Base-by-base conservation (phyloP, 225 moss, liverwort and hornwort genomes). In the Sphagnum contortum region DNA sequence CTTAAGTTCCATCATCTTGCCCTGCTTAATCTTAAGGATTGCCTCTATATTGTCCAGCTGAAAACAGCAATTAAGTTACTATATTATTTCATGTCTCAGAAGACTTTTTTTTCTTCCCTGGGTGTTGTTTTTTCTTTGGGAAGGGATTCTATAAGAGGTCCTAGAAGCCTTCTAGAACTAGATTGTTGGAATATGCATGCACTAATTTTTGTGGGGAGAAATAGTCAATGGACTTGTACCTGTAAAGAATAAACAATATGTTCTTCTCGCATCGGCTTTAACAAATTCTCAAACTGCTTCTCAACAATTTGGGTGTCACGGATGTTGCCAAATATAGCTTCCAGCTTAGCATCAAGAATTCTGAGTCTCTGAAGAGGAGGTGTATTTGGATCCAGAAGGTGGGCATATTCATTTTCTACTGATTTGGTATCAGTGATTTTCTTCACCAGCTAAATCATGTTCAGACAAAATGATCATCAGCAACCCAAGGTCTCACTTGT, bases 181-280 rank as follows among this genome's bases (percentile, higher is more conserved):
- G 10, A 10, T 53, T 53, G 53, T 53, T 53, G 53, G 53, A 53
- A 6, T 53, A 10, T 53, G 29, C 29, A 29, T 29, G 29, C 29
- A 29, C 29, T 53, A 6, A 53, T 53, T 53, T 53, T 53, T 53
- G 53, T 53, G 8, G 10, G 10, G 6, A 53, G 8, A 53, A 53
- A 53, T 6, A 47, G 46, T 45, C 8, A 7, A 3, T 47, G 4
- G 51, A 51, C 5, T 10, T 5, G 48, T 67, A 80, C 83, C 80
- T 83, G 76, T 47, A 76, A 73, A 63, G 63, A 68, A 44, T 77
- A 83, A 8, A 74, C 65, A 56, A 70, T 71, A 60, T 77, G 76
- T 45, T 83, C 83, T 62, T 83, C 83, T 68, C 71, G 76, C 83
- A 83, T 77, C 57, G 83, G 79, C 57, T 74, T 83, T 72, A 83